A percentile compares a stretch with the other conserved stretches of the same genome.
Conservation (phyloP, 768 basidiomycete species). For the Vishniacozyma victoriae region DNA sequence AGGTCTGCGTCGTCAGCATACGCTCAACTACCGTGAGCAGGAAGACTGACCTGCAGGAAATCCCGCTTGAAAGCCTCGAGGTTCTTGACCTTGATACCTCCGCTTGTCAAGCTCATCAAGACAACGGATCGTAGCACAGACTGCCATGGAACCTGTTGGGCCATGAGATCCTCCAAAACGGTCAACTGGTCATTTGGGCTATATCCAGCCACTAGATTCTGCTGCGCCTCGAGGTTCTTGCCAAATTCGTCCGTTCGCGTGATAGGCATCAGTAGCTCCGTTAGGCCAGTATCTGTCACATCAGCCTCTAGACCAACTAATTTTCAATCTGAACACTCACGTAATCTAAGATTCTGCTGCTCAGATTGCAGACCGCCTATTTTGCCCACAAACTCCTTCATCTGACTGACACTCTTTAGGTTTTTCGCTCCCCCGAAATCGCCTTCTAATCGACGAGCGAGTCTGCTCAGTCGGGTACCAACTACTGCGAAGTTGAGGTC, state of each 20-base stretch:
- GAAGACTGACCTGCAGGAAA: constrained; percentile 73
- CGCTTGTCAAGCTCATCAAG: constrained; percentile 73
- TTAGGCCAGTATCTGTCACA: constrained; percentile 75
- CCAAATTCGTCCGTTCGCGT: constrained; percentile 85
- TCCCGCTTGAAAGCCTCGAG: constrained; percentile 88
- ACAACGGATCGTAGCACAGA: constrained; percentile 73
- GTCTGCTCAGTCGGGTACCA: constrained; percentile 69
- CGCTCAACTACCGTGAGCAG: constrained; percentile 43
- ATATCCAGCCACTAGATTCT: constrained; percentile 93
- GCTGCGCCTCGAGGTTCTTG: constrained; percentile 87
- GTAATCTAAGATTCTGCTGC: constrained; percentile 78
- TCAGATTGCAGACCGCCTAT: constrained; percentile 87
- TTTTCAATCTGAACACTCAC: constrained; percentile 53
- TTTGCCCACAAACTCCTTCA: constrained; percentile 92
- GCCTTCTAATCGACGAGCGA: constrained; percentile 79
- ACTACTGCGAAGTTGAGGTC: constrained; percentile 90
- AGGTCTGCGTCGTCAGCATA: constrained; percentile 59
- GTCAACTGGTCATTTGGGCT: constrained; percentile 70
- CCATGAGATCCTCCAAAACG: constrained; percentile 86
- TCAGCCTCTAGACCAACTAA: background rate
- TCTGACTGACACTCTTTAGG: constrained; percentile 82
- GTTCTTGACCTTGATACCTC: constrained; percentile 78
- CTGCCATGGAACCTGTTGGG: constrained; percentile 76
- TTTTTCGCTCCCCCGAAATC: constrained; percentile 87
- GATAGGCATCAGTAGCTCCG: constrained; percentile 79